These are phyloP conservation scores for Fusarium scirpi DNA, from an alignment of 2,329 filamentous ascomycete genomes.

Conservation along the genomic window DNA sequence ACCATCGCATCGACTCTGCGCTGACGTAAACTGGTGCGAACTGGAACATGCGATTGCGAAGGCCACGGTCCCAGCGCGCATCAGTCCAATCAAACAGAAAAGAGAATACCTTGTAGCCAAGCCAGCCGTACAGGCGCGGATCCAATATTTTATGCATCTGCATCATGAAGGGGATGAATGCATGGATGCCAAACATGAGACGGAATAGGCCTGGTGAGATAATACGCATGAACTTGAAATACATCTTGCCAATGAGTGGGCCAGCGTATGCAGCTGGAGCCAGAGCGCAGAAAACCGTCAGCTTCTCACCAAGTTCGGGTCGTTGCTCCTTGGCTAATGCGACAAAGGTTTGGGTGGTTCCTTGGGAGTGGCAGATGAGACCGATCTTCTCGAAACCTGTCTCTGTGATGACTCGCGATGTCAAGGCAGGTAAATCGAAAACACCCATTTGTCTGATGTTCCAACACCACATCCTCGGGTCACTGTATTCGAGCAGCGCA, in stretches of 20 bases:
- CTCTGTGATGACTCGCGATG: constrained; percentile 81
- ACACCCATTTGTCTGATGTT: constrained; percentile 95
- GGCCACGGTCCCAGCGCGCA: constrained; percentile 81
- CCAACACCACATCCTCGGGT: constrained; percentile 97
- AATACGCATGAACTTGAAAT: constrained; percentile 90
- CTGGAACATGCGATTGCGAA: constrained; percentile 87
- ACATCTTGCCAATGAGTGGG: constrained; percentile 84
- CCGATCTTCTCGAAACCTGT: constrained; percentile 87
- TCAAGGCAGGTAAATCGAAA: constrained; percentile 84
- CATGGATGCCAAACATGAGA: constrained; percentile 88
- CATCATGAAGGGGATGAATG: constrained; percentile 96
- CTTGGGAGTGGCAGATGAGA: constrained; percentile 89
- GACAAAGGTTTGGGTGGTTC: constrained; percentile 88
- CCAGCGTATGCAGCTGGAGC: constrained; percentile 93
- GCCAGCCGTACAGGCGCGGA: constrained; percentile 76
- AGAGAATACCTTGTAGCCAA: constrained; percentile 90
- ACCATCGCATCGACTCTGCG: constrained; percentile 93
- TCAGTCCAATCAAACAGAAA: constrained; percentile 93
- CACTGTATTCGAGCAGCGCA: constrained; percentile 73
- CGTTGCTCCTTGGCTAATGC: constrained; percentile 90
- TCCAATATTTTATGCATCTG: constrained; percentile 77
- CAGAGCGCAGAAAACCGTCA: constrained; percentile 91
- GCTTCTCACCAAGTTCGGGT: constrained; percentile 82
- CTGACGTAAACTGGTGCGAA: constrained; percentile 93
- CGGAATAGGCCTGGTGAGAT: constrained; percentile 83